These are phyloP conservation scores for Wickerhamiella qilinensis DNA, from an alignment of 805 yeast genomes.

Conservation along the genomic window DNA sequence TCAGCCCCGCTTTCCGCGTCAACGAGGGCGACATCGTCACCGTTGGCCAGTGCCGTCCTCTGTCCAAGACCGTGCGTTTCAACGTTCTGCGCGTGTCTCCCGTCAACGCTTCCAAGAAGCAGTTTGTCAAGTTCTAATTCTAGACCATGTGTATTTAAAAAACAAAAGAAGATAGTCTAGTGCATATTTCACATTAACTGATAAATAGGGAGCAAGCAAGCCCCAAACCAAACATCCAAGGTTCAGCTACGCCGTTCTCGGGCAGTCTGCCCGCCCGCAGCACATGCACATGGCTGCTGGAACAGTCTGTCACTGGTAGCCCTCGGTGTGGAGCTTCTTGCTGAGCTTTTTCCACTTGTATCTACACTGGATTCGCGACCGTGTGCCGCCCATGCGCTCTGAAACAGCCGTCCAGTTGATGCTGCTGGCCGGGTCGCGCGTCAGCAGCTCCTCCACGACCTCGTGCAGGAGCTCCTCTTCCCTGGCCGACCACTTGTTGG, in stretches of 20 bases:
- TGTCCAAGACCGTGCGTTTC: slow-evolving; percentile 99
- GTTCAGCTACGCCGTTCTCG: too few species aligned
- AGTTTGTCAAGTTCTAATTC: slow-evolving; percentile 93
- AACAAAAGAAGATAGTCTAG: too few species aligned
- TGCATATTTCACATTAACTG: too few species aligned
- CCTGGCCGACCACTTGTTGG: slow-evolving; percentile 61
- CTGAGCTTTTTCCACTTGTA: slow-evolving; percentile 84
- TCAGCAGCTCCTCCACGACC: slow-evolving; percentile 35
- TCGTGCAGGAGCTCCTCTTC: slow-evolving; percentile 50
- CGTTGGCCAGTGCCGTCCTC: slow-evolving; percentile 99
- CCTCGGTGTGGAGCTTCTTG: neutral
- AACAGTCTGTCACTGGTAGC: too few species aligned
- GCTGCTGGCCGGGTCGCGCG: slow-evolving; percentile 17
- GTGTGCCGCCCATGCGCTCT: slow-evolving; percentile 73
- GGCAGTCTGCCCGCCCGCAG: too few species aligned
- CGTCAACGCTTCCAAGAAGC: slow-evolving; percentile 73
- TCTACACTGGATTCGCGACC: slow-evolving; percentile 88
- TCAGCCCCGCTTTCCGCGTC: slow-evolving; percentile 99
- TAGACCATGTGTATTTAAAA: too few species aligned
- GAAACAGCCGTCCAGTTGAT: slow-evolving; percentile 88
- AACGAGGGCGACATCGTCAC: slow-evolving; percentile 97
- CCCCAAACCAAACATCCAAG: too few species aligned
- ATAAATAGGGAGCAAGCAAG: too few species aligned
- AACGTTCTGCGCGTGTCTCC: slow-evolving; percentile 93
- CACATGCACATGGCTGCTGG: too few species aligned